phyloP scores from a whole-genome alignment of 2,329 filamentous ascomycete genomes.

The Botryotinia globosa region DNA sequence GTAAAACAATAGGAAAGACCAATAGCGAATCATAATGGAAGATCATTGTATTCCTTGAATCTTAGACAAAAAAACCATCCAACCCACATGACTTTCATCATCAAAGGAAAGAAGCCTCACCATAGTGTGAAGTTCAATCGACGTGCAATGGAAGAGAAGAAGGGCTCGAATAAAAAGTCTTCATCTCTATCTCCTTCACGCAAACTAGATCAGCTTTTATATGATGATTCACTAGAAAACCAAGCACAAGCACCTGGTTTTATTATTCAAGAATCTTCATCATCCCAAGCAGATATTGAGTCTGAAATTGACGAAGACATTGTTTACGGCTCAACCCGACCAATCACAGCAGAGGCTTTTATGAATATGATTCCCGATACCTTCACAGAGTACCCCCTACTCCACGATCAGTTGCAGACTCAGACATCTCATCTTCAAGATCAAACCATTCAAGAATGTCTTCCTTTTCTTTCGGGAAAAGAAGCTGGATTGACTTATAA shows the following conservation, averaged over 20 bases:
- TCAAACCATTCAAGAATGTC: constrained; percentile 63
- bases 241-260: constrained; percentile 24
- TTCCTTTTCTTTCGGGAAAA: constrained; percentile 62
- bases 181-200: constrained; percentile 21
- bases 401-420: constrained; percentile 66
- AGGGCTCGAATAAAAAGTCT: background rate
- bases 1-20: constrained; percentile 6
- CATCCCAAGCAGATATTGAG: constrained; percentile 20
- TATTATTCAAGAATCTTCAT: constrained; percentile 25
- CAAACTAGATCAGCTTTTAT: constrained; percentile 21
- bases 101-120: constrained; percentile 36
- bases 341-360: constrained; percentile 23
- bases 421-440: constrained; percentile 67
- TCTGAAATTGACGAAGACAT: constrained; percentile 14
- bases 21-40: constrained; percentile 17
- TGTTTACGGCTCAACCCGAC: constrained; percentile 22
- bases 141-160: constrained; percentile 26
- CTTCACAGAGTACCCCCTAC: constrained; percentile 56
- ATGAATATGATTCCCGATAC: constrained; percentile 48
- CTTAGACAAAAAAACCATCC: background rate
- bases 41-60: constrained; percentile 9
- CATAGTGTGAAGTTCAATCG: constrained; percentile 36
- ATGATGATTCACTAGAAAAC: constrained; percentile 21
- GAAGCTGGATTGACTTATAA: constrained; percentile 56
- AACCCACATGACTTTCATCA: constrained; percentile 36